phyloP scores from a whole-genome alignment of 2,329 filamentous ascomycete species.

The Claviceps fusiformis region DNA sequence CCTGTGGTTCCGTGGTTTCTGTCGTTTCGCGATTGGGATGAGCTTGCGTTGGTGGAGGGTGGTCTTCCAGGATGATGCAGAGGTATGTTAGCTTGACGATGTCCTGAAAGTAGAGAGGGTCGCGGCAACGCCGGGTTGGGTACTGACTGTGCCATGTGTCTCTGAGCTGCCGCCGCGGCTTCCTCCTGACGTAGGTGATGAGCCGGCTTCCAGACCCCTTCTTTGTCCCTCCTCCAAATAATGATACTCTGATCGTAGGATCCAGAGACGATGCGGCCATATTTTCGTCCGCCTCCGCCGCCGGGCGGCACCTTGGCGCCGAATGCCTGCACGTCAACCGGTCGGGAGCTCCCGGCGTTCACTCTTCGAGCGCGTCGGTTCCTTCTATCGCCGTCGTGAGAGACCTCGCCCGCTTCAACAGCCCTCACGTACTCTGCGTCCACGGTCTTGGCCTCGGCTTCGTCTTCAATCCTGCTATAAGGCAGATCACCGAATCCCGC shows the following conservation, averaged over 20 bases:
- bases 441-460: slow-evolving; percentile 55
- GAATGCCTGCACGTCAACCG: slow-evolving; percentile 63
- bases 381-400: slow-evolving; percentile 20
- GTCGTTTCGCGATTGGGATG: background rate
- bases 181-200: slow-evolving; percentile 66
- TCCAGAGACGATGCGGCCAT: slow-evolving; percentile 90
- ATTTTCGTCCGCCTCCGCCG: slow-evolving; percentile 76
- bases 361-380: slow-evolving; percentile 27
- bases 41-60: background rate
- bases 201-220: slow-evolving; percentile 71
- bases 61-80: background rate
- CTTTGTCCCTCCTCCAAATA: slow-evolving; percentile 78
- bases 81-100: background rate
- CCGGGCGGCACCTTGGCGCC: slow-evolving; percentile 83
- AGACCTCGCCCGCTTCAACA: slow-evolving; percentile 35
- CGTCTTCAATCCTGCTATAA: slow-evolving; percentile 63
- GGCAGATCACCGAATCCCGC: slow-evolving; percentile 85
- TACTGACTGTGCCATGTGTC: slow-evolving; percentile 9
- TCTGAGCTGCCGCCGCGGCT: slow-evolving; percentile 39
- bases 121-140: background rate
- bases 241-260: slow-evolving; percentile 95
- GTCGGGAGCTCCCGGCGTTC: slow-evolving; percentile 62
- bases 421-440: slow-evolving; percentile 60
- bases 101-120: background rate
- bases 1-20: background rate